Base-by-base conservation (phyloP, 768 basidiomycete species). In the Podaxis sp. region DNA sequence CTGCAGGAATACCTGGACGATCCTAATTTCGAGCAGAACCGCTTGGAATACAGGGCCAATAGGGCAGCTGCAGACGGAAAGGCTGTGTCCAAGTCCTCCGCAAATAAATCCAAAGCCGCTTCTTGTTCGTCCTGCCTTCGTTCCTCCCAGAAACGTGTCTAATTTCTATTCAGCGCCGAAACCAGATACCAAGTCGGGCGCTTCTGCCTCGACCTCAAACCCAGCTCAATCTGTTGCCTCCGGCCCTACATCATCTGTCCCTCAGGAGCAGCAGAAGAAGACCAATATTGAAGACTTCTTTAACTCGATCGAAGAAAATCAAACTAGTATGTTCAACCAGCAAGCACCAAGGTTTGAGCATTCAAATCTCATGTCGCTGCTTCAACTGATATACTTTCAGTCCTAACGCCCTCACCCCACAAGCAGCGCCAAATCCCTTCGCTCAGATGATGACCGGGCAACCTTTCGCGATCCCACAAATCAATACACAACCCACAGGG, bases 1-100 rank as follows among this genome's bases (percentile, higher is more conserved):
- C 82, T 99, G 33, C 91, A 98, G 72, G 96, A 98, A 70, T 99
- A 98, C 72, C 81, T 99, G 55, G 88, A 93, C 61, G 97, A 99
- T 74, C 92, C 96, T 24, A 94, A 94, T 70, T 99, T 99, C 67
- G 97, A 98, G 73, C 88, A 93, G 74, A 98, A 98, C 74, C 79
- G 96, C 64, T 77, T 90, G 8, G 97, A 98, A 70, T 98, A 99
- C 77, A 94, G 84, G 75, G 79, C 87, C 24, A 93, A 87, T 72
- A 93, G 92, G 74, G 82, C 80, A 4, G 80, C 84, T 2, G 82
- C 83, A 2, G 91, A 91, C 19, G 65, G 50, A 25, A 68, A 68
- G 29, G 12, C 66, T 2, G 33, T 22, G 27, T 25, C 56, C 33
- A 65, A 63, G 27, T 9, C 46, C n/a, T 24, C 33, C 0, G 27